Conservation (phyloP, 208 protist genomes). For the Leishmania lainsoni region DNA sequence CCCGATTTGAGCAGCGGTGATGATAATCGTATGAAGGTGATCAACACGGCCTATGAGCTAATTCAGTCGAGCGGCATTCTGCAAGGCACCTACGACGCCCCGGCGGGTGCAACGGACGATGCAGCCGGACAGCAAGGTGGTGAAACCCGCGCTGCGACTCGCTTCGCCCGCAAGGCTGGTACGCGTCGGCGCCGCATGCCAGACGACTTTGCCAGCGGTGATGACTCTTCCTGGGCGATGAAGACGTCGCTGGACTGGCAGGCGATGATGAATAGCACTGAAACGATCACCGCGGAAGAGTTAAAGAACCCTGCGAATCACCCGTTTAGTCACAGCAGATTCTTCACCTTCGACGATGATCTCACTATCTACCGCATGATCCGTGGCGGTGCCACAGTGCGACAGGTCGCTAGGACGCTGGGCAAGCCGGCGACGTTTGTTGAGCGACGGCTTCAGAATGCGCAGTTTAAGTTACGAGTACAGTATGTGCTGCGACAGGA, state of each 20-base stretch:
- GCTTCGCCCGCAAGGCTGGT: slow-evolving; percentile 51
- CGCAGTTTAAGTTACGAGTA: slow-evolving; percentile 88
- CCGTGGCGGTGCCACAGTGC: slow-evolving; percentile 78
- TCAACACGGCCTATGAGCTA: slow-evolving; percentile 91
- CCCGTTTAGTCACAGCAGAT: slow-evolving; percentile 87
- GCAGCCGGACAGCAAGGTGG: neutral
- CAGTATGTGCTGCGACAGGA: slow-evolving; percentile 77
- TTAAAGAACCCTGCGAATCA: slow-evolving; percentile 86
- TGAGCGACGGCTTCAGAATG: slow-evolving; percentile 82
- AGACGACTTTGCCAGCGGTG: slow-evolving; percentile 85
- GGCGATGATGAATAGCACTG: slow-evolving; percentile 53
- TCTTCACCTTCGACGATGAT: slow-evolving; percentile 89
- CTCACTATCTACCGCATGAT: slow-evolving; percentile 84
- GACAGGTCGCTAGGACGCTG: slow-evolving; percentile 78
- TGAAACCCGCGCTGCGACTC: slow-evolving; percentile 1
- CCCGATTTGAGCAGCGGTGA: slow-evolving; percentile 88
- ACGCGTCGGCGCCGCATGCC: slow-evolving; percentile 64
- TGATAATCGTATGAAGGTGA: slow-evolving; percentile 83
- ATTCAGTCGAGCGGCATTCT: slow-evolving; percentile 76
- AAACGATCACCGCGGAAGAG: slow-evolving; percentile 59
- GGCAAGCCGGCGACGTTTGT: slow-evolving; percentile 86
- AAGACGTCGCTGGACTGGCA: slow-evolving; percentile 82
- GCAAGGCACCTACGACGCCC: slow-evolving; percentile 11
- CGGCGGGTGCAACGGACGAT: neutral
- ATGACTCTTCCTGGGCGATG: slow-evolving; percentile 79